Evolutionary conservation across 352 stramenopile species (phyloP), one percentile per base, ranked within the genome.

Genomic region (Phytopythium vexans): DNA sequence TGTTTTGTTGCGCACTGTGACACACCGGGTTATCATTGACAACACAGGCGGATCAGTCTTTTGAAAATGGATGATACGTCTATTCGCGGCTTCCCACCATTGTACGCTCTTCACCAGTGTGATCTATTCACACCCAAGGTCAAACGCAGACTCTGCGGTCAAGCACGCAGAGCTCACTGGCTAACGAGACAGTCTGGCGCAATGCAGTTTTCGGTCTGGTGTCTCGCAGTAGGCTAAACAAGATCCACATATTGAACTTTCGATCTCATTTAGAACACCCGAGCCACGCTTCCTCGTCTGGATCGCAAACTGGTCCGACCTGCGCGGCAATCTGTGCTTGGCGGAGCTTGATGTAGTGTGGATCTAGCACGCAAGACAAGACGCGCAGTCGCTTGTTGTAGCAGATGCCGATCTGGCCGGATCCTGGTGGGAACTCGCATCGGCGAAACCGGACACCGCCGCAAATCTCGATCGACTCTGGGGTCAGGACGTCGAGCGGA

Each of bases 371-470:
- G 14, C 62, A 75, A 10, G 40, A 34, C 11, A 72, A 41, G 11
- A 61, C 50, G 27, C 60, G 56, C 56, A 72, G 41, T 1, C 43
- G 32, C 9, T 44, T 49, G 46, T 68, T 72, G 52, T 66, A 64
- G 63, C 66, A 75, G 21, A 75, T 70, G 0, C 44, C 59, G 5
- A 62, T 14, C 6, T 32, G 32, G 1, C 53, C 58, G 6, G 41
- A 54, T 1, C 41, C 40, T 31, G 31, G 10, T 10, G 58, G 52
- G 21, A 45, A 50, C 9, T 65, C 46, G 8, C 45, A 60, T 0
- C 38, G 53, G 0, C 36, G 35, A 27, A 49, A 53, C 3, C 48
- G 53, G 4, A 49, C 34, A 7, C 44, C 53, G 14, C 8, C 43
- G 31, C 53, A 59, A 9, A 45, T 4, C 6, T 49, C 53, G 53